phyloP scores from a whole-genome alignment of 2,329 filamentous ascomycete species.

The Colletotrichum spinosum region DNA sequence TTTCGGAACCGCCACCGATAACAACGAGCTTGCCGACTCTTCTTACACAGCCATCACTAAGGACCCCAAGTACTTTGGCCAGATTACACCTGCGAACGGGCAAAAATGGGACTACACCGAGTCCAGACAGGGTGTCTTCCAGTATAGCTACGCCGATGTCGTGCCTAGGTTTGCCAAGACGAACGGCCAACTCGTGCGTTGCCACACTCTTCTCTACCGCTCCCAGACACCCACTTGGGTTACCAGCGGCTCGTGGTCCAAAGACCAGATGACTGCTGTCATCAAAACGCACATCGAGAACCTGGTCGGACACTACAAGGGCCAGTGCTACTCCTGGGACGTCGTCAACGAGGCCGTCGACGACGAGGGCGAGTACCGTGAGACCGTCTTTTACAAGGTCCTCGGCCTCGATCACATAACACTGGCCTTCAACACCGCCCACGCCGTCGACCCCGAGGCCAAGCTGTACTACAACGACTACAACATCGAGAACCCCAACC shows the following conservation, averaged over 20 bases:
- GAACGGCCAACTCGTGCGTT: constrained; percentile 51
- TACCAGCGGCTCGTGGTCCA: not conserved
- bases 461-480: constrained; percentile 54
- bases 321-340: constrained; percentile 62
- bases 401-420: constrained; percentile 58
- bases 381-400: constrained; percentile 53
- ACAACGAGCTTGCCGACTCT: constrained; percentile 6
- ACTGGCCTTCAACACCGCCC: constrained; percentile 56
- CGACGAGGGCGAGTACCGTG: constrained; percentile 52
- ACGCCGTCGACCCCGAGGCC: constrained; percentile 52
- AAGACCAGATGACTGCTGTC: constrained; percentile 48
- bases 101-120: constrained; percentile 72
- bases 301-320: constrained; percentile 56
- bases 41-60: constrained; percentile 64
- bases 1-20: constrained; percentile 35
- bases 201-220: constrained; percentile 60
- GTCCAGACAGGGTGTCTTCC: constrained; percentile 66
- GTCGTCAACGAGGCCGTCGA: constrained; percentile 61
- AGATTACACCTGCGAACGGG: constrained; percentile 72
- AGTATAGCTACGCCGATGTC: constrained; percentile 67
- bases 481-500: constrained; percentile 64
- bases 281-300: constrained; percentile 64
- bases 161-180: constrained; percentile 56
- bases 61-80: constrained; percentile 71
- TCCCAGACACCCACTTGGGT: constrained; percentile 52